Base-by-base conservation (phyloP, 345 rosid species). In the Brassica napus region DNA sequence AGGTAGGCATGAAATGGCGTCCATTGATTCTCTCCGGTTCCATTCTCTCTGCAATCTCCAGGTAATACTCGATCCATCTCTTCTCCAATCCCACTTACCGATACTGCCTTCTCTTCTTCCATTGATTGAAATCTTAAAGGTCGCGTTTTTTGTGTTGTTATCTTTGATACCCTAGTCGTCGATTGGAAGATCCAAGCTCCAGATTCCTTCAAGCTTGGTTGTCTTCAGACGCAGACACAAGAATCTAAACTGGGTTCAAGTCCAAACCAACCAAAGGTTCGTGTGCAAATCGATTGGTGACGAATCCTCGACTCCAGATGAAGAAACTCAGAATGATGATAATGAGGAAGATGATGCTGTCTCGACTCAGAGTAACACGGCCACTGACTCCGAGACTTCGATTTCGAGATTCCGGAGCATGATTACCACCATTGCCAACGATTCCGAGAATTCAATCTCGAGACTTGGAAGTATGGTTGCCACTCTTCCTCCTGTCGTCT, bases 401-500 rank as follows among this genome's bases (percentile, higher is more conserved):
- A 10, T 88, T 66, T 74, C 81, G 23, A 83, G 72, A 34, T 82
- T 88, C 30, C 89, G 81, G 54, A 87, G 77, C 37, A 70, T 82
- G 65, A 16, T 93, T 67, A 61, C 73, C 34, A 70, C 32, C 47
- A 47, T 73, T 30, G 63, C 23, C 16, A 26, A 52, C 2, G 71
- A 66, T 44, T 55, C 83, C 14, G 79, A 75, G 47, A 49, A 71
- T 77, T 84, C 76, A 28, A 15, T 83, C 61, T 73, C 69, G 62
- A 81, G 73, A 24, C 73, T 91, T 26, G 87, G 79, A 55, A 87
- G 78, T 60, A 70, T 79, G 64, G 26, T 92, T 65, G 31, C 76
- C 63, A 69, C 90, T 34, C 80, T 84, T 18, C 88, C 95, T 84
- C 89, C 93, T 54, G 76, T 89, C 59, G 86, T 87, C 71, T 85